A percentile compares a stretch with the other conserved stretches of the same genome.
Evolutionary conservation across 768 basidiomycete species (phyloP).

Genomic region (Phanerochaete sordida): DNA sequence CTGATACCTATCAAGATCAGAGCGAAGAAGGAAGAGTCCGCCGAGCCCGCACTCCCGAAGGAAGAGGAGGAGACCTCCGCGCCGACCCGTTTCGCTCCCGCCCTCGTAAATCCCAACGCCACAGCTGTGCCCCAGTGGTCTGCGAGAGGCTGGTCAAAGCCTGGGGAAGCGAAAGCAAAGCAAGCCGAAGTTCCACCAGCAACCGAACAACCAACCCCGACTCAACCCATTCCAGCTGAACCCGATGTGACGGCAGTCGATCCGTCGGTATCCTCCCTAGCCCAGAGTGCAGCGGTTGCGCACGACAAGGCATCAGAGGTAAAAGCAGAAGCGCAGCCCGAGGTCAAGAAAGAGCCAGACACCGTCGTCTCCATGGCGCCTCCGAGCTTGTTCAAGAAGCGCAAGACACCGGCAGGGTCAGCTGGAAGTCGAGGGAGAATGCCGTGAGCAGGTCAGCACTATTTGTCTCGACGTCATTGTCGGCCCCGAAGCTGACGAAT

Average conservation of each 20-base stretch:
- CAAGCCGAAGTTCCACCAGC: no score
- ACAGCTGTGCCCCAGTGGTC: conserved; percentile 23
- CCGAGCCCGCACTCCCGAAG: background rate
- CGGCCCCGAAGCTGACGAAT: background rate
- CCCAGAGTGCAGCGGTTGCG: background rate
- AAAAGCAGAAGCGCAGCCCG: background rate
- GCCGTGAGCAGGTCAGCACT: background rate
- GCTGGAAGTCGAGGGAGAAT: background rate
- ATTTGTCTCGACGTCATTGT: background rate
- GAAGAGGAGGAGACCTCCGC: background rate
- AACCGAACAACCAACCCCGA: no score
- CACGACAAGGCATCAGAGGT: background rate
- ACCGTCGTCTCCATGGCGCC: background rate
- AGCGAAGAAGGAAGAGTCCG: conserved; percentile 42
- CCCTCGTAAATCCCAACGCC: background rate
- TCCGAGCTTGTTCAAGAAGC: background rate
- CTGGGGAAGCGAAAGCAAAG: conserved; percentile 13
- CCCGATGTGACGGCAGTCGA: no score
- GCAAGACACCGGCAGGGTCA: background rate
- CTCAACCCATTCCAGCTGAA: background rate
- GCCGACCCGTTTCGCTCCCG: background rate
- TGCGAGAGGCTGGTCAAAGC: conserved; percentile 25
- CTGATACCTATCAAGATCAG: conserved; percentile 63
- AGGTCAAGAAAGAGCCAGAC: background rate
- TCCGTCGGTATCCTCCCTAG: background rate